Conservation (phyloP, 192 early-diverging fungal species). For the Coemansia sp. region DNA sequence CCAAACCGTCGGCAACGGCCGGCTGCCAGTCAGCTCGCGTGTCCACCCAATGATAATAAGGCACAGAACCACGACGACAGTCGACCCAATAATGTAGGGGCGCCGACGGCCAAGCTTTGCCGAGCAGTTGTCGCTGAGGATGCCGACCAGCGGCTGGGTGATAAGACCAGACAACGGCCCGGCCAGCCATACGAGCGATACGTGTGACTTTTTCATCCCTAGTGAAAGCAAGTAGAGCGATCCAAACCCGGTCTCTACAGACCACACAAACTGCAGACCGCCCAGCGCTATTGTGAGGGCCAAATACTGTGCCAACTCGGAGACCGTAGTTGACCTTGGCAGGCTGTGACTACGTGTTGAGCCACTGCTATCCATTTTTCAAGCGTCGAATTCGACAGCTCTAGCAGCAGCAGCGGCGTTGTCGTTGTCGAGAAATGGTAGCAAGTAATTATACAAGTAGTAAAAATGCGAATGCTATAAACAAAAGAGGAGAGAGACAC, state of each 20-base stretch:
- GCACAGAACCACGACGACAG: constrained; percentile 65
- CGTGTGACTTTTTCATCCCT: constrained; percentile 77
- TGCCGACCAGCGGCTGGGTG: constrained; percentile 84
- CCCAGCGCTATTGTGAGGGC: constrained; percentile 51
- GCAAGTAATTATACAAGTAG: neutral
- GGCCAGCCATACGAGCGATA: constrained; percentile 94
- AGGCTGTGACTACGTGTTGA: constrained; percentile 4
- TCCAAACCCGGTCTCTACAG: constrained; percentile 62
- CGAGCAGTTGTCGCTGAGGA: constrained; percentile 78
- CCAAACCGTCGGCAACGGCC: constrained; percentile 55
- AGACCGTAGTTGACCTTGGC: neutral
- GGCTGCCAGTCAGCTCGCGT: constrained; percentile 63
- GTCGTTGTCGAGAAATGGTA: neutral
- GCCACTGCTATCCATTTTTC: neutral
- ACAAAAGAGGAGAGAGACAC: neutral
- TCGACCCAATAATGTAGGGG: constrained; percentile 81
- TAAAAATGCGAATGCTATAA: neutral
- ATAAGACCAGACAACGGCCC: constrained; percentile 83
- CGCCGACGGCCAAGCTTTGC: constrained; percentile 76
- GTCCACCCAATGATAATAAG: constrained; percentile 78
- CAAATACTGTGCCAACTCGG: constrained; percentile 33
- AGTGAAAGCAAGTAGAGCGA: constrained; percentile 87
- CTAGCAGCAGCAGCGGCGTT: neutral
- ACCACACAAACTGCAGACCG: constrained; percentile 59
- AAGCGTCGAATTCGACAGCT: neutral